Evolutionary conservation across 2,329 filamentous ascomycete genomes (phyloP), one percentile per base, ranked within the genome.

Genomic region (Fusarium abutilonis): DNA sequence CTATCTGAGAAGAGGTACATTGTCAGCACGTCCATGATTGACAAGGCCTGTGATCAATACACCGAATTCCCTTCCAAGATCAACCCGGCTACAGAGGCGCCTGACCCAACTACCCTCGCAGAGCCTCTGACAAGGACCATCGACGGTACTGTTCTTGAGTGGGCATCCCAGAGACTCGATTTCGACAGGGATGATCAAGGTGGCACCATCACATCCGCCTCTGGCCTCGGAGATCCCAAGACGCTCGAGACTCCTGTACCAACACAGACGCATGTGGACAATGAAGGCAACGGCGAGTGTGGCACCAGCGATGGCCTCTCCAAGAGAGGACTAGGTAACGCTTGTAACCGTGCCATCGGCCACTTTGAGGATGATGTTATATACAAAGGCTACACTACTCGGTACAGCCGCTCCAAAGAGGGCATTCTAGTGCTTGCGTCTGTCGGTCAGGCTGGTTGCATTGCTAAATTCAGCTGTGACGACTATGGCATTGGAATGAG

Each of bases 401-500:
- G 59, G 4, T 62, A 60, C 9, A 56, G 46, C 9, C 56, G 46
- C 4, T 59, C 50, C 2, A 38, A 29, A 2, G 51, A 61, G 46
- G 56, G 59, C 9, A 19, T 62, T 8, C 46, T 62, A 0, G 44
- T 43, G 34, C 14, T 1, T 9, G 50, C 50, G 3, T 60, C 56
- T 2, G 0, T 44, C 6, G 41, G 41, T 4, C 26, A 53, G 35
- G 51, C 51, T 11, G 56, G 31, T 21, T 60, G 59, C 1, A 52
- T 62, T 39, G 51, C 50, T 4, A 62, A 62, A 29, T 62, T 60
- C 29, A 15, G 31, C 15, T 60, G 59, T 15, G 56, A 62, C 4
- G 56, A 62, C 39, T 62, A 62, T 7, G 59, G 59, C 5, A 52
- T 62, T n/a, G 56, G 56, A 9, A 59, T 59, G 56, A 56, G 10